Base-by-base conservation (phyloP, 306 rosid genomes). In the Glycine soja region DNA sequence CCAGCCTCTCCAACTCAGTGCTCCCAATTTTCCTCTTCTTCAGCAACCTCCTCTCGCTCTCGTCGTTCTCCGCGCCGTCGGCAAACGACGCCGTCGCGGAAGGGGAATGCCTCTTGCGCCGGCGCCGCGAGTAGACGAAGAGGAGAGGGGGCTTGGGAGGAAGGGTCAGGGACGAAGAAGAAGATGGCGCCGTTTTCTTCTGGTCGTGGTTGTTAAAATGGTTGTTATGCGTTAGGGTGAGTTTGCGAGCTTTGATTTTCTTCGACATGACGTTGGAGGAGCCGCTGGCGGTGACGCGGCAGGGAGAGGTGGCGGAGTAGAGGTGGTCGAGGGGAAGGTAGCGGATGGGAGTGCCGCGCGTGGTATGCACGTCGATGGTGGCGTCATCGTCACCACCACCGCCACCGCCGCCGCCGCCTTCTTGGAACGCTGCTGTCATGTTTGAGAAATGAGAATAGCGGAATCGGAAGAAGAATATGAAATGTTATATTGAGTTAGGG, bases 191-290 rank as follows among this genome's bases (percentile, higher is more conserved):
- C 13, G 81, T 53, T 32, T 78, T 73, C 77, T 69, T 74, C 5
- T 42, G 19, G 34, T 10, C 46, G 5, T 71, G 32, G 43, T 38
- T 4, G 7, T 4, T 38, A 7, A 0, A 3, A 5, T 4, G 4
- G 24, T 64, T 68, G 14, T 19, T 6, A 57, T 57, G 63, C 38
- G 40, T 5, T 47, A 43, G 8, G 34, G 34, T 16, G 82, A 93
- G 91, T 76, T 90, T 92, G 8, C 94, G 93, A 13, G 99, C 98
- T 58, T 93, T 93, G 15, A 93, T 96, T 87, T 93, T 96, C 74
- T 96, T 96, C 12, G 99, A 95, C 98, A 93, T 95, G 50, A 95
- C 98, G 85, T 90, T 91, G 62, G 99, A 83, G 52, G 97, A 93
- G 52, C 97, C 98, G 30, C 92, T 89, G 59, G 97, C 86, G 59